These are phyloP conservation scores for Chamaecrista fasciculata DNA, from an alignment of 306 rosid genomes.

Conservation along the genomic window DNA sequence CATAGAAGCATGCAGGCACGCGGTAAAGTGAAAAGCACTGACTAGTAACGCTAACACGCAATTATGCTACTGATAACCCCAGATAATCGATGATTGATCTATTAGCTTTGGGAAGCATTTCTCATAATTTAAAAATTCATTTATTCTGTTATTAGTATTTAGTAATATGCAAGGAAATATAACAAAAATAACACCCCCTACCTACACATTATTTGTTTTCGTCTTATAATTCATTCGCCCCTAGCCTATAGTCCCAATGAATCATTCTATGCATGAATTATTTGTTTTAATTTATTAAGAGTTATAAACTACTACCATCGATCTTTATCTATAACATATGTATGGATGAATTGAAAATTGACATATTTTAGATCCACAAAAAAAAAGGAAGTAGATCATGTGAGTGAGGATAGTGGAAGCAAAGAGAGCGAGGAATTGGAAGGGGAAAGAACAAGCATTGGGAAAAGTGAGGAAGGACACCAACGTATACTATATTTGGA, in stretches of 20 bases:
- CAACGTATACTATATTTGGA: too few species aligned
- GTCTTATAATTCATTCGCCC: neutral
- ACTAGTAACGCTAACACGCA: neutral
- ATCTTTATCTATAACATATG: too few species aligned
- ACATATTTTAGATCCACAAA: too few species aligned
- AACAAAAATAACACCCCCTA: conserved; percentile 1
- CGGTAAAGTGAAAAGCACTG: neutral
- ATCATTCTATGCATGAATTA: neutral
- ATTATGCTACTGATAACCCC: neutral
- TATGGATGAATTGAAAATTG: too few species aligned
- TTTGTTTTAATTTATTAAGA: too few species aligned
- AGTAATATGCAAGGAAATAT: neutral
- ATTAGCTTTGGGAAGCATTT: neutral
- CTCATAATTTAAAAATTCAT: neutral
- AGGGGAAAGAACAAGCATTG: too few species aligned
- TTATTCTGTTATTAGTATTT: too few species aligned
- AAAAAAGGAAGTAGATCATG: too few species aligned
- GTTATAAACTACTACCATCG: too few species aligned
- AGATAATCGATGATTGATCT: neutral
- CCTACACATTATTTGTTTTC: neutral
- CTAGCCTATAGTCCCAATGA: neutral
- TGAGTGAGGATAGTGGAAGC: too few species aligned
- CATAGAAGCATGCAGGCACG: neutral
- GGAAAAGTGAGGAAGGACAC: too few species aligned
- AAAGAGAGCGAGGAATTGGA: too few species aligned